A percentile compares a stretch with the other conserved stretches of the same genome.
These are phyloP conservation scores for Cinchona pubescens DNA, from an alignment of 257 asterid species.

Conservation along the genomic window DNA sequence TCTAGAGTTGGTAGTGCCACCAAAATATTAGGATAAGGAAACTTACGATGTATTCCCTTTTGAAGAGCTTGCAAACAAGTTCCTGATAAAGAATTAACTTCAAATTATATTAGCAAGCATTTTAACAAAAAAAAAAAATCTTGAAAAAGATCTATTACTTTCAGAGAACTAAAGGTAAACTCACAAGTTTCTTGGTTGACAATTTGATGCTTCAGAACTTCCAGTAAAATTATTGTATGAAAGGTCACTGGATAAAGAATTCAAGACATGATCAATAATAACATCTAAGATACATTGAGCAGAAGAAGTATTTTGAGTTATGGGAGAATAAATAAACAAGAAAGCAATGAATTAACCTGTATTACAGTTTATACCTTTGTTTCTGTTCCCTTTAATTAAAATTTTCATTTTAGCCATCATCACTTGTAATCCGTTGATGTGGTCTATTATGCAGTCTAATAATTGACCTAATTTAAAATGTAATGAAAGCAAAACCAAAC, in stretches of 20 bases:
- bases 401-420: neutral
- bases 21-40: neutral
- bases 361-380: too few species aligned
- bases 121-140: neutral
- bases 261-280: slow-evolving; percentile 1
- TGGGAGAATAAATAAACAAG: neutral
- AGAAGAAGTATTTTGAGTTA: neutral
- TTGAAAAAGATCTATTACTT: neutral
- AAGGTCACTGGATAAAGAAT: slow-evolving; percentile 14
- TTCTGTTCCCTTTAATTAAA: neutral
- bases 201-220: neutral
- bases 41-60: slow-evolving; percentile 14
- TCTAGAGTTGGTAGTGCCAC: neutral
- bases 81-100: neutral
- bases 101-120: too few species aligned
- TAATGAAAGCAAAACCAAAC: neutral
- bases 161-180: neutral
- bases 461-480: neutral
- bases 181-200: slow-evolving; percentile 7
- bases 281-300: neutral
- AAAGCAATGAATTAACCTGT: neutral
- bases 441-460: neutral
- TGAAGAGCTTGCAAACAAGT: slow-evolving; percentile 22
- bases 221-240: slow-evolving; percentile 19
- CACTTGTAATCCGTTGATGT: neutral